These are phyloP conservation scores for Allodekkera sacchari DNA, from an alignment of 805 yeast genomes.

Conservation along the genomic window DNA sequence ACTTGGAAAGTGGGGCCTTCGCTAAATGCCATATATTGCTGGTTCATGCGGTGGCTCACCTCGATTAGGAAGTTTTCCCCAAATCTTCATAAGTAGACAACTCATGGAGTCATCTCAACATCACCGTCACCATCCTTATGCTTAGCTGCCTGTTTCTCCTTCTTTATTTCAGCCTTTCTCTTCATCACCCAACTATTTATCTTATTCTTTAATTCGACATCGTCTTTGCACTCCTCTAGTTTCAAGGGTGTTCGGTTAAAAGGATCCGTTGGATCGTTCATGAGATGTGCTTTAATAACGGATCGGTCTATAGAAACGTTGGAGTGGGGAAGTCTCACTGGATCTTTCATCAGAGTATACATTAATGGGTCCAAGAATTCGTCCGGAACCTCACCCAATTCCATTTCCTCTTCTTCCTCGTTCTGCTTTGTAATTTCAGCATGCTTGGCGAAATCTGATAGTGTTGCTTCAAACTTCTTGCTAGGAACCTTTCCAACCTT, in stretches of 20 bases:
- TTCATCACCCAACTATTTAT: slow-evolving; percentile 50
- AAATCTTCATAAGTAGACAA: too few species aligned
- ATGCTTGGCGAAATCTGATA: slow-evolving; percentile 49
- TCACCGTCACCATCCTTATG: slow-evolving; percentile 19
- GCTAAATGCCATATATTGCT: too few species aligned
- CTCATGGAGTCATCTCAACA: slow-evolving; percentile 12
- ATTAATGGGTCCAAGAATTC: slow-evolving; percentile 95
- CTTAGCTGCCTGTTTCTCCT: slow-evolving; percentile 3
- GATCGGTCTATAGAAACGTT: slow-evolving; percentile 79
- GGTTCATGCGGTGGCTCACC: too few species aligned
- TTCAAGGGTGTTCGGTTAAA: slow-evolving; percentile 89
- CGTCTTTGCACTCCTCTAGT: slow-evolving; percentile 80
- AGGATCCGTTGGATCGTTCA: slow-evolving; percentile 95
- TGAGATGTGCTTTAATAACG: slow-evolving; percentile 85
- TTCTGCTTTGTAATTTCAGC: slow-evolving; percentile 53
- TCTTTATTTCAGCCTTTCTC: slow-evolving; percentile 26
- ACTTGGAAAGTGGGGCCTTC: too few species aligned
- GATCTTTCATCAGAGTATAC: slow-evolving; percentile 94
- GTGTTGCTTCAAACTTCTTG: slow-evolving; percentile 39
- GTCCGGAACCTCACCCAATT: slow-evolving; percentile 91
- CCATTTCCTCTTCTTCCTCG: slow-evolving; percentile 79
- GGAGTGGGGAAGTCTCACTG: slow-evolving; percentile 88
- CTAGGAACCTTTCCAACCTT: slow-evolving; percentile 42
- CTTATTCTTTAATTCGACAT: slow-evolving; percentile 54
- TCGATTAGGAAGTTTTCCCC: too few species aligned